Evolutionary conservation across 129 eudicot genomes (phyloP).

Genomic region (Glebionis coronaria): DNA sequence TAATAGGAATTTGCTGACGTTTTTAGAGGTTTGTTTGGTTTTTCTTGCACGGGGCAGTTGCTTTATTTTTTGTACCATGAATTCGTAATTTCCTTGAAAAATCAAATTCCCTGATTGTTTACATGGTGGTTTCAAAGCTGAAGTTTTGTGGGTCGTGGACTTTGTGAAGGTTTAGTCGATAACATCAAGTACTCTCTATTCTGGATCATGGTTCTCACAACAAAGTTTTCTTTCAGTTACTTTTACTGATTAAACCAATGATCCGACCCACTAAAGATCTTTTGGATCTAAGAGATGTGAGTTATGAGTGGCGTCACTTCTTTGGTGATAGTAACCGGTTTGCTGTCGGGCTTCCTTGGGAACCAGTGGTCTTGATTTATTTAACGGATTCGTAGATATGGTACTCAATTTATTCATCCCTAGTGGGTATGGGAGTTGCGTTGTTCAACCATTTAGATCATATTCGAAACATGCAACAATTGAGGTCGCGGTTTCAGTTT

Average conservation of each 20-base stretch:
- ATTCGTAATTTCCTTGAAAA: slow-evolving; percentile 74
- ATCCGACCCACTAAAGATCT: slow-evolving; percentile 62
- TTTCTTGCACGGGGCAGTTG: slow-evolving; percentile 59
- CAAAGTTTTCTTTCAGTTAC: slow-evolving; percentile 79
- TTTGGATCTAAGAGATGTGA: no score
- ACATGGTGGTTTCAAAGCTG: slow-evolving; percentile 93
- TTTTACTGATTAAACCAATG: slow-evolving; percentile 84
- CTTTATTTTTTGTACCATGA: slow-evolving; percentile 69
- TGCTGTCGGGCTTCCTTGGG: slow-evolving; percentile 82
- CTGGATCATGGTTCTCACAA: slow-evolving; percentile 81
- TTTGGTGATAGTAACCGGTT: slow-evolving; percentile 67
- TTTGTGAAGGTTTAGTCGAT: slow-evolving; percentile 80
- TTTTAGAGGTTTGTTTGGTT: slow-evolving; percentile 53
- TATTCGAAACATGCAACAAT: slow-evolving; percentile 81
- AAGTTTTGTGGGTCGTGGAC: slow-evolving; percentile 82
- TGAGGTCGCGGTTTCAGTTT: slow-evolving; percentile 81
- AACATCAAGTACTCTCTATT: slow-evolving; percentile 67
- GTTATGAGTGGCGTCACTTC: slow-evolving; percentile 77
- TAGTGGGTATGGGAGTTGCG: slow-evolving; percentile 81
- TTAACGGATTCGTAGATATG: slow-evolving; percentile 83
- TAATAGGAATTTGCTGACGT: slow-evolving; percentile 38
- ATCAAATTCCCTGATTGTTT: slow-evolving; percentile 67
- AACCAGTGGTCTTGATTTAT: slow-evolving; percentile 75
- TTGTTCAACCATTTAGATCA: slow-evolving; percentile 81
- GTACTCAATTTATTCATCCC: slow-evolving; percentile 84